These are phyloP conservation scores for Xylaria cubensis DNA, from an alignment of 495 filamentous ascomycete species.

Conservation along the genomic window DNA sequence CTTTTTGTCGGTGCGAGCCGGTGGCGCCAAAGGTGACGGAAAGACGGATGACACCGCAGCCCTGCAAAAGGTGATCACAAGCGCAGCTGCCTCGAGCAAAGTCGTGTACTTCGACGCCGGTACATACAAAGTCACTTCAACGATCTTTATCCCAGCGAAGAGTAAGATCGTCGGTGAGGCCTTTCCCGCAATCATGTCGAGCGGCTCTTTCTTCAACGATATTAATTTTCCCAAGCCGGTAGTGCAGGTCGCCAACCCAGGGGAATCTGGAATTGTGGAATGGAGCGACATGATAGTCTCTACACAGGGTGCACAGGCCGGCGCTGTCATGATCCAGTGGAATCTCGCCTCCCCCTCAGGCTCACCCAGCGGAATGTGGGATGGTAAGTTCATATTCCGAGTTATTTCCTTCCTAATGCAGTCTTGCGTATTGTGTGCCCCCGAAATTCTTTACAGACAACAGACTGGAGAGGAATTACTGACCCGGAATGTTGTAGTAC, in stretches of 20 bases:
- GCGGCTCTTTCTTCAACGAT: constrained; percentile 68
- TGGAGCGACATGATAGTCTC: constrained; percentile 80
- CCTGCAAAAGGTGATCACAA: constrained; percentile 72
- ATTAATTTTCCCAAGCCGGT: constrained; percentile 69
- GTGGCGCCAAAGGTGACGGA: constrained; percentile 78
- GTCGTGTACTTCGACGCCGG: constrained; percentile 89
- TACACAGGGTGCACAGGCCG: constrained; percentile 75
- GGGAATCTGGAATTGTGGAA: constrained; percentile 75
- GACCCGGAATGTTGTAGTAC: constrained; percentile 37
- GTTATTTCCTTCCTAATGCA: too few relatives aligned
- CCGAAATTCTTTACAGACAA: neutral
- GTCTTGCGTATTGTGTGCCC: too few relatives aligned
- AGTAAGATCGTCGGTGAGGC: constrained; percentile 81
- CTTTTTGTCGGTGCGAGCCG: constrained; percentile 73
- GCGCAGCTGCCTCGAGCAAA: constrained; percentile 57
- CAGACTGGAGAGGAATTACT: neutral
- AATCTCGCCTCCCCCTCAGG: constrained; percentile 70
- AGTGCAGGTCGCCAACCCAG: constrained; percentile 74
- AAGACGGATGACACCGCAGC: constrained; percentile 66
- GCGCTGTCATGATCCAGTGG: constrained; percentile 87
- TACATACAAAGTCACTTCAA: constrained; percentile 78
- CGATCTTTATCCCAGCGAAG: constrained; percentile 74
- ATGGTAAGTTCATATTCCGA: constrained; percentile 52
- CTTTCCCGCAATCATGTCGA: constrained; percentile 84
- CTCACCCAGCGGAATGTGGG: constrained; percentile 81